Evolutionary conservation across 257 asterid genomes (phyloP), one percentile per base, ranked within the genome.

Genomic region (Primulina huaijiensis): DNA sequence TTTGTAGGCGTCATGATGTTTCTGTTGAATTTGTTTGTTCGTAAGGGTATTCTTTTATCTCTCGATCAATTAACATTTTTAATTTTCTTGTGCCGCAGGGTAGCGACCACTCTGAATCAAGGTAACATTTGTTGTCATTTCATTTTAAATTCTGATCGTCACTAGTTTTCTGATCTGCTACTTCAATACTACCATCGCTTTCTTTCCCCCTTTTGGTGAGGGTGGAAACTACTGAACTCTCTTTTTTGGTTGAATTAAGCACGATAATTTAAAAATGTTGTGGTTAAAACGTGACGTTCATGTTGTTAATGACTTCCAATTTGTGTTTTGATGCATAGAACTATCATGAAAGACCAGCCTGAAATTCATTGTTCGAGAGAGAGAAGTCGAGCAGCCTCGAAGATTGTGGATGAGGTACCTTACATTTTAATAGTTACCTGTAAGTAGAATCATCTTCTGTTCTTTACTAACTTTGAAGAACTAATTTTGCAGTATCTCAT

Each of bases 291-390:
- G 19, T 61, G 60, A 4, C 34, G 56, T 30, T 73, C 67, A 8
- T 50, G 62, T 40, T 79, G 31, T 59, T 69, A 66, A 29, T 43
- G 37, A 61, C 67, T 56, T 72, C 27, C 57, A 55, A 35, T 43
- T 63, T 72, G 35, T 60, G 43, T 70, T 71, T 77, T 72, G 72
- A 65, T 79, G 74, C 70, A 75, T 76, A 84, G 88, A 77, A 80
- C 67, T 80, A 80, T 72, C 58, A 77, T 61, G 55, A 86, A 79
- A 72, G 85, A 83, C 65, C 84, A 75, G 8, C 76, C 75, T 23
- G 96, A 90, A 83, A 81, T 90, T 76, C 98, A 92, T 84, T 92
- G 98, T 74, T 92, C 98, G 43, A 77, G 98, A 80, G 98, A 90
- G 78, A 85, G 98, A 86, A 90, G 98, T 75, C 89, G 94, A 40